Evolutionary conservation across 2,329 filamentous ascomycete species (phyloP).

Genomic region (Pseudocercospora musae): DNA sequence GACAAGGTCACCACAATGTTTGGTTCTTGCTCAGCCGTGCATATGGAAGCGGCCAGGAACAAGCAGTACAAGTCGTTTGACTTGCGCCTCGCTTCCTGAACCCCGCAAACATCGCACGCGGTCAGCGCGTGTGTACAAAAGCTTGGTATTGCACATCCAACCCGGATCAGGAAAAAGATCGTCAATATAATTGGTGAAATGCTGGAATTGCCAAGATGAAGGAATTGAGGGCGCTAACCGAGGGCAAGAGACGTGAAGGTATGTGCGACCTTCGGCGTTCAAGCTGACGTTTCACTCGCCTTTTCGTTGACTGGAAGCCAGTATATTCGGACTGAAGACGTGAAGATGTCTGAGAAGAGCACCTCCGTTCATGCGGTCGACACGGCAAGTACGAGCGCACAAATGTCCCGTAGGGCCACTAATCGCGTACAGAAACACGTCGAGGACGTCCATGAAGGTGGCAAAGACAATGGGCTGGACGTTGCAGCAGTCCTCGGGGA

Average conservation of each 20-base stretch:
- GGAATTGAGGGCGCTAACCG: not conserved
- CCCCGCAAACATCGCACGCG: not conserved
- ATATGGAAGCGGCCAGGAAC: too few species aligned
- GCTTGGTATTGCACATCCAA: conserved; percentile 7
- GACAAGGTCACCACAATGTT: too few species aligned
- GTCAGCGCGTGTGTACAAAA: conserved; percentile 1
- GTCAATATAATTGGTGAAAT: not conserved
- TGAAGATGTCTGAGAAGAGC: conserved; percentile 9
- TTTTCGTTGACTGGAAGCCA: not conserved
- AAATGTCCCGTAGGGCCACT: not conserved
- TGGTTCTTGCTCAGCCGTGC: too few species aligned
- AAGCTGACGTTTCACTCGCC: not conserved
- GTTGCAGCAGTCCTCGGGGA: conserved; percentile 7
- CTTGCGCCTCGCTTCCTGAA: too few species aligned
- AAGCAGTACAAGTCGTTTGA: too few species aligned
- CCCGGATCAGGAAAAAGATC: conserved; percentile 8
- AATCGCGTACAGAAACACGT: conserved; percentile 6
- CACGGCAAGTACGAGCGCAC: not conserved
- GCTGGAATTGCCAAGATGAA: conserved; percentile 5
- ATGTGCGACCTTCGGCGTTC: not conserved
- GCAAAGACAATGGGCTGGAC: conserved; percentile 11
- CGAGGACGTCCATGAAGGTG: conserved; percentile 6
- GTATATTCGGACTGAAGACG: not conserved
- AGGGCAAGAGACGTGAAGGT: not conserved
- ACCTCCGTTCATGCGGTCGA: conserved; percentile 4